phyloP scores from a whole-genome alignment of 805 yeast species.

The Lipomyces spencermartinsiae region DNA sequence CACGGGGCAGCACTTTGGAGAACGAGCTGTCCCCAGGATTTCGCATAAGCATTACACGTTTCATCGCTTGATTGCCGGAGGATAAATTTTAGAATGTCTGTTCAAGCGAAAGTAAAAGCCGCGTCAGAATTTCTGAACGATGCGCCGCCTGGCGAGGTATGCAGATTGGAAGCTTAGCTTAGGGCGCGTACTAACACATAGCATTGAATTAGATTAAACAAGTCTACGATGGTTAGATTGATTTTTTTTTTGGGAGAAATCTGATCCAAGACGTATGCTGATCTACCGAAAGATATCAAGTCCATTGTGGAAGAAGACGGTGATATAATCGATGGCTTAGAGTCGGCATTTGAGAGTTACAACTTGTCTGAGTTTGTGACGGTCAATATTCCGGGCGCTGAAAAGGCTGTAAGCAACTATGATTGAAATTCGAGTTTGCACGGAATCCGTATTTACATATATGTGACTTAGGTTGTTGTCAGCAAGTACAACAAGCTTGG shows the following conservation, averaged over 20 bases:
- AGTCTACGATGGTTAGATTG: slow-evolving; percentile 47
- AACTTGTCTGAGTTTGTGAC: slow-evolving; percentile 51
- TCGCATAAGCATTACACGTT: neutral
- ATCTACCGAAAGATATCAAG: slow-evolving; percentile 49
- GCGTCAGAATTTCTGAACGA: slow-evolving; percentile 50
- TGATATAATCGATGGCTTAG: slow-evolving; percentile 45
- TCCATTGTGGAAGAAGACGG: slow-evolving; percentile 52
- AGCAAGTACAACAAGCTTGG: slow-evolving; percentile 58
- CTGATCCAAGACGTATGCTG: slow-evolving; percentile 39
- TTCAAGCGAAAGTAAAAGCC: slow-evolving; percentile 33
- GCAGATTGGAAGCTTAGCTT: neutral
- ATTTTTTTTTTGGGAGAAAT: slow-evolving; percentile 41
- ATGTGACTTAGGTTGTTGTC: slow-evolving; percentile 48
- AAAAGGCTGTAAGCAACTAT: slow-evolving; percentile 25
- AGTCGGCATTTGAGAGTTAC: slow-evolving; percentile 50
- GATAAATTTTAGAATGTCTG: slow-evolving; percentile 13
- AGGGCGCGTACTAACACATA: slow-evolving; percentile 3
- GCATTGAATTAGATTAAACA: slow-evolving; percentile 32
- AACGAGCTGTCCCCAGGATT: neutral
- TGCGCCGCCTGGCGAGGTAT: slow-evolving; percentile 64
- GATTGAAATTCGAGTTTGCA: neutral
- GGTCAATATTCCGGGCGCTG: slow-evolving; percentile 45
- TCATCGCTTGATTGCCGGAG: neutral
- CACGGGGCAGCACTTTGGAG: no score
- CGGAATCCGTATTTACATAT: neutral